These are phyloP conservation scores for Aspergillus steynii DNA, from an alignment of 495 filamentous ascomycete genomes.

Conservation along the genomic window DNA sequence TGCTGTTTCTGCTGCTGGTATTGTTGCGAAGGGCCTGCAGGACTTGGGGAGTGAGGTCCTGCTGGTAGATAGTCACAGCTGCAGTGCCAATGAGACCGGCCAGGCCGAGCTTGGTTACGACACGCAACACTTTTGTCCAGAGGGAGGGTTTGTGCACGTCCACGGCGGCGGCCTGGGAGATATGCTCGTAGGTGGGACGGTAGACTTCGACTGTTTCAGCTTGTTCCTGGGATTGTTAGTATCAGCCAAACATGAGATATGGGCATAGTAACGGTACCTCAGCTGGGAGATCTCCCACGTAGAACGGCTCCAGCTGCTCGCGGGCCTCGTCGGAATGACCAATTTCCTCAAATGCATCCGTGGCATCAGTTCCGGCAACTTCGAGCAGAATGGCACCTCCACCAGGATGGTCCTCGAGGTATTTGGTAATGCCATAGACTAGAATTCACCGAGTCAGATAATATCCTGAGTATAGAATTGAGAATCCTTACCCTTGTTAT, in stretches of 20 bases:
- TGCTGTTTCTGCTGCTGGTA: neutral
- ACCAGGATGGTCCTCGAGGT: constrained; percentile 56
- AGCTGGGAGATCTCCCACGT: constrained; percentile 22
- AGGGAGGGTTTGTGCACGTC: constrained; percentile 12
- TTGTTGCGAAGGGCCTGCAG: constrained; percentile 8
- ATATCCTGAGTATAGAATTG: neutral
- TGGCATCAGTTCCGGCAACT: constrained; percentile 54
- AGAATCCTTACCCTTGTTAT: constrained; percentile 41
- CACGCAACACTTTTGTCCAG: neutral
- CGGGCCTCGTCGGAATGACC: constrained; percentile 55
- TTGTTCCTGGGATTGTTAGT: constrained; percentile 18
- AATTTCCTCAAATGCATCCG: constrained; percentile 49
- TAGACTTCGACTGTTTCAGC: constrained; percentile 23
- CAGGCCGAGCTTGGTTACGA: constrained; percentile 15
- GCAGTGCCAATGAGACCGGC: constrained; percentile 12
- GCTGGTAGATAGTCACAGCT: constrained; percentile 12
- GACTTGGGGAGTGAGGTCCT: constrained; percentile 12
- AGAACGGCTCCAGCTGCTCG: constrained; percentile 26
- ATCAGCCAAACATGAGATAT: neutral
- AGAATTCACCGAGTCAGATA: constrained; percentile 9
- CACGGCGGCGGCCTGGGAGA: constrained; percentile 22
- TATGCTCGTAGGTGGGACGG: constrained; percentile 23
- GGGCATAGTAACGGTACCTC: constrained; percentile 10
- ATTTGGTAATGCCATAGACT: constrained; percentile 54
- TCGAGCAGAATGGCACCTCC: constrained; percentile 48